Percentiles rank a stretch among this genome's conserved stretches.
Evolutionary conservation across 768 basidiomycete species (phyloP).

Genomic region (Suillus sp.): DNA sequence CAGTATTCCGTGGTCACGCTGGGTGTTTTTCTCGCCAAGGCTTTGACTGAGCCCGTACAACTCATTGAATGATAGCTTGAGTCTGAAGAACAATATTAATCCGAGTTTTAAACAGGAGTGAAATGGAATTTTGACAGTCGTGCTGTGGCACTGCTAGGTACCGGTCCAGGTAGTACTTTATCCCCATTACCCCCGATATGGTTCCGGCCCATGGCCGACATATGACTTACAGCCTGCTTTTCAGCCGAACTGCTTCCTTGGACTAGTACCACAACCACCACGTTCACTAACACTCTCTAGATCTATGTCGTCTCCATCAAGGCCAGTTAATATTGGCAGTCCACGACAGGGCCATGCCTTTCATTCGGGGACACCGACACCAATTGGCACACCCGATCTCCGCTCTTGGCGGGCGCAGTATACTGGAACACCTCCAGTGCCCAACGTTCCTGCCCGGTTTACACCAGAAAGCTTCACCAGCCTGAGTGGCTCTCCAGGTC

Average conservation of each 20-base stretch:
- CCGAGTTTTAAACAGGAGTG: neutral
- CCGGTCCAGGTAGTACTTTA: neutral
- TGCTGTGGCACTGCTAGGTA: neutral
- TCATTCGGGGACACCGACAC: constrained; percentile 32
- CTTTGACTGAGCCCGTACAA: neutral
- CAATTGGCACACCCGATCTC: constrained; percentile 64
- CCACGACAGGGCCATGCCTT: constrained; percentile 24
- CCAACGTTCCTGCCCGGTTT: constrained; percentile 57
- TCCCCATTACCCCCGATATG: neutral
- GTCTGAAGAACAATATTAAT: neutral
- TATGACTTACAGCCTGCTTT: neutral
- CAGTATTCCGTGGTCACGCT: too few species aligned
- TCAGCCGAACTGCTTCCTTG: neutral
- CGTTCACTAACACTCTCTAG: neutral
- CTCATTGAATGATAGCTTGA: neutral
- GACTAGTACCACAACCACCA: neutral
- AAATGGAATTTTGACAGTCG: neutral
- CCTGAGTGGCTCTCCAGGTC: constrained; percentile 17
- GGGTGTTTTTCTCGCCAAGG: too few species aligned
- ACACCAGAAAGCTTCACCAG: constrained; percentile 44
- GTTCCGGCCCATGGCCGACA: neutral
- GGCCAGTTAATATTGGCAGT: constrained; percentile 53
- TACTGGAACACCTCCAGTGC: constrained; percentile 53
- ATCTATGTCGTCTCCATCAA: constrained; percentile 56
- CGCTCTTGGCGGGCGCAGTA: constrained; percentile 68